phyloP scores from a whole-genome alignment of 176 grass and related monocot genomes.

The Triticum dicoccoides region DNA sequence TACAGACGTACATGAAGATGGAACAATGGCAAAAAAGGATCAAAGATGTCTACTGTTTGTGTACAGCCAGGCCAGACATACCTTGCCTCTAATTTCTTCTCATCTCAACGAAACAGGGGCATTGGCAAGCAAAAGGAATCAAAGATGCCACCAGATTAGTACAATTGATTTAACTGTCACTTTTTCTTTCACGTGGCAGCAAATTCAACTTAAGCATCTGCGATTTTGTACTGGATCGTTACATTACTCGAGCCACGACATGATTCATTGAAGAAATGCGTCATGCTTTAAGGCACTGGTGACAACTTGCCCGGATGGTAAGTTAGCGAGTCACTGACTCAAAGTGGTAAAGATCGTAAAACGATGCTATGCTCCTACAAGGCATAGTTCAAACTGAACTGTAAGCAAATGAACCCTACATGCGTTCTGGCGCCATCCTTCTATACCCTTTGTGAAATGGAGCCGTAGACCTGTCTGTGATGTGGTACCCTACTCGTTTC shows the following conservation, averaged over 20 bases:
- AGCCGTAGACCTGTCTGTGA: not conserved
- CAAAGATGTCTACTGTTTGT: too few relatives aligned
- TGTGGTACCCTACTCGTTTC: not conserved
- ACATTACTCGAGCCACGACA: not conserved
- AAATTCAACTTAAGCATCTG: not conserved
- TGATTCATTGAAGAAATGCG: not conserved
- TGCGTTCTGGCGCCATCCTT: constrained; percentile 11
- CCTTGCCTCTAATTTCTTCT: too few relatives aligned
- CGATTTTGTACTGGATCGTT: not conserved
- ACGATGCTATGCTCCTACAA: not conserved
- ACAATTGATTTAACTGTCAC: too few relatives aligned
- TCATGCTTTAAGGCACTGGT: not conserved
- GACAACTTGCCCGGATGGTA: not conserved
- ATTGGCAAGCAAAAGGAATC: too few relatives aligned
- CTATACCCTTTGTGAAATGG: not conserved
- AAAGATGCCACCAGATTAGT: too few relatives aligned
- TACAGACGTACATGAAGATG: too few relatives aligned
- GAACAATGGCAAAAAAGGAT: too few relatives aligned
- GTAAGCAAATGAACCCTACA: constrained; percentile 6
- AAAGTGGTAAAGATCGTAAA: not conserved
- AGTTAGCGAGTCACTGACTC: not conserved
- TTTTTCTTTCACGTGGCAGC: not conserved
- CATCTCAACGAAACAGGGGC: too few relatives aligned
- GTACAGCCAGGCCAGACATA: too few relatives aligned
- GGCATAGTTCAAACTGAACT: not conserved